These are phyloP conservation scores for Fusarium temperatum DNA, from an alignment of 2,329 filamentous ascomycete species.

Conservation along the genomic window DNA sequence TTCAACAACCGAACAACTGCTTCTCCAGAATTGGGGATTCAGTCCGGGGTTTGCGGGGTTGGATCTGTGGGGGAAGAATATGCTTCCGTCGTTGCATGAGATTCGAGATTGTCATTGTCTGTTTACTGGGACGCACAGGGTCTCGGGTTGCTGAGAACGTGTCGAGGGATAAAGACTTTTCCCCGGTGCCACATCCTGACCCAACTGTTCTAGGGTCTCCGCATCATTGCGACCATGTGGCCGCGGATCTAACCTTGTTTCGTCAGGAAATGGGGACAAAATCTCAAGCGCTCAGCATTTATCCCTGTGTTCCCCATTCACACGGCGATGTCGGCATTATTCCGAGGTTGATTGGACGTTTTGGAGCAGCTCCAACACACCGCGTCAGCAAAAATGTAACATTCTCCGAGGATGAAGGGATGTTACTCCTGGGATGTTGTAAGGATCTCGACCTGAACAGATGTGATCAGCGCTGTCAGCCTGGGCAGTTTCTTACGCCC, in stretches of 20 bases:
- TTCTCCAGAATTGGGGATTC: conserved; percentile 30
- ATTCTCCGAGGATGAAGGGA: not conserved
- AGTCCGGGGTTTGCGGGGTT: conserved; percentile 44
- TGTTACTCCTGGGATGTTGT: not conserved
- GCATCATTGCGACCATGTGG: conserved; percentile 12
- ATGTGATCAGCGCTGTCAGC: not conserved
- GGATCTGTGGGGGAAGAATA: conserved; percentile 43
- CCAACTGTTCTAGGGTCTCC: conserved; percentile 3
- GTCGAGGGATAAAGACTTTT: conserved; percentile 36
- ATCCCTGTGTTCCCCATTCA: conserved; percentile 3
- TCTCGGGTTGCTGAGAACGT: not conserved
- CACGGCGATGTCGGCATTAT: conserved; percentile 3
- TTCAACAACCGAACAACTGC: conserved; percentile 4
- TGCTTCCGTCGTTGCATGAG: conserved; percentile 35
- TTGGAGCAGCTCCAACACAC: not conserved
- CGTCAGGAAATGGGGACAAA: conserved; percentile 32
- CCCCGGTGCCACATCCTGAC: conserved; percentile 7
- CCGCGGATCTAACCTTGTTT: conserved; percentile 38
- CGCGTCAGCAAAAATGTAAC: not conserved
- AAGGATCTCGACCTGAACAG: not conserved
- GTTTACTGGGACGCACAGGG: conserved; percentile 1
- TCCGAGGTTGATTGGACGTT: not conserved
- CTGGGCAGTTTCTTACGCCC: not conserved
- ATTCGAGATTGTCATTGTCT: conserved; percentile 27
- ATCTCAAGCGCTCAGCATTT: conserved; percentile 21